Base-by-base conservation (phyloP, 1,139 yeast genomes). In the Pichia sp. region DNA sequence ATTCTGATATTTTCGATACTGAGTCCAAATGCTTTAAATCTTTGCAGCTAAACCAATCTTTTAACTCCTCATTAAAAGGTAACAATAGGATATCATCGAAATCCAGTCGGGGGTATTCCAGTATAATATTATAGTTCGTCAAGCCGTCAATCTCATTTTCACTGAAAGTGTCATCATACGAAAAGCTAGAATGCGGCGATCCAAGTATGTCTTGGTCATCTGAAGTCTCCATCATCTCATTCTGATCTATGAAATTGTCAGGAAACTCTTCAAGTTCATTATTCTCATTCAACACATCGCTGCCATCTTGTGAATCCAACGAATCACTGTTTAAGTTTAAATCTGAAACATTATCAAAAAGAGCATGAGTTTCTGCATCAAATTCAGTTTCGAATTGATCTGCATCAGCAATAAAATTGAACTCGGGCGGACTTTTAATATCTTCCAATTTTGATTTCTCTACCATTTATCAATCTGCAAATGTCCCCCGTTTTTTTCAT, bases 1-100 rank as follows among this genome's bases (percentile, higher is more conserved):
- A 29, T 11, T 41, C 29, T 1, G 50, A 40, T 9, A 49, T 41
- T 29, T 41, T 39, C 1, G 44, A 39, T 5, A 62, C 46, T 7
- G 56, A 41, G 45, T 38, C 47, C 36, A 68, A 39, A n/a, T 57
- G 55, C 4, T 44, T 46, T 44, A 75, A 67, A 57, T 83, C 92
- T 40, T 68, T 62, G 38, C 58, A 57, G 5, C 75, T 67, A 54
- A 83, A 83, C 94, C 94, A 83, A 42, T 80, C 82, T 37, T 71
- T 67, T 27, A 82, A 50, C 52, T 81, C 87, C 4, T 64, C 61
- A 10, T 59, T 59, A 29, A 81, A 62, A 0, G 59, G 55, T 5
- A 66, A 67, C 29, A 58, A 55, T 47, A 78, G 83, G 10, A 57
- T 45, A 48, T 72, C 66, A 2, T 66, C 60, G 62, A 76, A 82